A percentile compares a stretch with the other conserved stretches of the same genome.
These are phyloP conservation scores for Kodamaea kakaduensis DNA, from an alignment of 805 yeast genomes.

Conservation along the genomic window DNA sequence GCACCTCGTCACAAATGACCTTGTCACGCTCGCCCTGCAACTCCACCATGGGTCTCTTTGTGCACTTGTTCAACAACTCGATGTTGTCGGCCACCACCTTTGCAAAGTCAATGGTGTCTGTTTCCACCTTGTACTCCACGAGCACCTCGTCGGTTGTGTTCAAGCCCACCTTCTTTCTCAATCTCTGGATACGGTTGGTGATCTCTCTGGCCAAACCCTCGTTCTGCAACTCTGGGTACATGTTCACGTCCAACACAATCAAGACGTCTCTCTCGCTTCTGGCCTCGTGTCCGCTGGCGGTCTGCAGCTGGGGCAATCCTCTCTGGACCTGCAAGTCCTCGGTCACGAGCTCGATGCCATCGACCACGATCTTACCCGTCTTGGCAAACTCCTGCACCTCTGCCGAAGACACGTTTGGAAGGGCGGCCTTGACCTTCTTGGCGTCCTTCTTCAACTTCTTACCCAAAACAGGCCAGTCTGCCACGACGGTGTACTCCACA, in stretches of 20 bases:
- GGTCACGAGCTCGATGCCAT: constrained; percentile 78
- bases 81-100: constrained; percentile 59
- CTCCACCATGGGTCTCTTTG: constrained; percentile 59
- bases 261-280: constrained; percentile 88
- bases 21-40: constrained; percentile 40
- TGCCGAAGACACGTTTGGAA: constrained; percentile 75
- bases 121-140: constrained; percentile 70
- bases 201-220: constrained; percentile 97
- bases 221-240: constrained; percentile 81
- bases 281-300: constrained; percentile 71
- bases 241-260: constrained; percentile 80
- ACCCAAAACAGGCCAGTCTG: constrained; percentile 99
- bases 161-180: constrained; percentile 93
- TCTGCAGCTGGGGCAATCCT: constrained; percentile 70
- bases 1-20: constrained; percentile 70
- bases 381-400: constrained; percentile 75
- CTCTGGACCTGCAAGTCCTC: constrained; percentile 91
- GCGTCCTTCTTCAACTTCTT: constrained; percentile 94
- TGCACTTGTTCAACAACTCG: constrained; percentile 69
- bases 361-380: constrained; percentile 75
- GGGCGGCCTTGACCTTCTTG: constrained; percentile 88
- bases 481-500: constrained; percentile 89
- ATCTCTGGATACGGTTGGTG: constrained; percentile 93
- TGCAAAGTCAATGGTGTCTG: constrained; percentile 64
- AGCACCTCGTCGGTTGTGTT: constrained; percentile 92